A percentile compares a stretch with the other conserved stretches of the same genome.
Evolutionary conservation across 306 rosid species (phyloP).

Genomic region (Prunus fruticosa): DNA sequence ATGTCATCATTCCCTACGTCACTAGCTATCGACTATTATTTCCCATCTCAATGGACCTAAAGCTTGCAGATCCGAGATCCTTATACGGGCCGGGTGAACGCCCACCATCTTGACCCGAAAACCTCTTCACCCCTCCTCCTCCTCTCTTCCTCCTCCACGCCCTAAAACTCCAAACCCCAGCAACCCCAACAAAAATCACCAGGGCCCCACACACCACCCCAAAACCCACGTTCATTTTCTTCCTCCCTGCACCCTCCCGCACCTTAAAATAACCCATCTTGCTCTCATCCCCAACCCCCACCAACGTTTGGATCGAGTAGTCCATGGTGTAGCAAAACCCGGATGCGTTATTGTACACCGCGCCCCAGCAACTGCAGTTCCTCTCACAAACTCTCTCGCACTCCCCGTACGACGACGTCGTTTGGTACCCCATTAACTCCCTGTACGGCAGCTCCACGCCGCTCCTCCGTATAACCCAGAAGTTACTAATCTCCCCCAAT

Average conservation of each 20-base stretch:
- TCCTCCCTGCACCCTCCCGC: slow-evolving; percentile 27
- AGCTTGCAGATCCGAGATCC: slow-evolving; percentile 75
- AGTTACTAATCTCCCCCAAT: slow-evolving; percentile 24
- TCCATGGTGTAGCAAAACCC: slow-evolving; percentile 71
- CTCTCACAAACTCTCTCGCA: slow-evolving; percentile 59
- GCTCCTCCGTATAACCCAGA: slow-evolving; percentile 41
- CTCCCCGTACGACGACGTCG: slow-evolving; percentile 43
- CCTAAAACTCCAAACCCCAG: slow-evolving; percentile 34
- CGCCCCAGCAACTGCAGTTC: slow-evolving; percentile 86
- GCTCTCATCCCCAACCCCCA: slow-evolving; percentile 48
- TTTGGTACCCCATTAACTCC: slow-evolving; percentile 38
- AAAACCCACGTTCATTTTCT: slow-evolving; percentile 17
- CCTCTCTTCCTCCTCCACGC: slow-evolving; percentile 22
- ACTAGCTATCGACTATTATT: slow-evolving; percentile 13
- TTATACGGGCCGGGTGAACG: slow-evolving; percentile 78
- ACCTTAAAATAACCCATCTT: slow-evolving; percentile 84
- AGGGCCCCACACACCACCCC: slow-evolving; percentile 20
- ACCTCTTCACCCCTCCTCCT: slow-evolving; percentile 11
- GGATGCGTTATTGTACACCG: slow-evolving; percentile 49
- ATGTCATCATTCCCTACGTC: slow-evolving; percentile 83
- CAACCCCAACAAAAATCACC: slow-evolving; percentile 17
- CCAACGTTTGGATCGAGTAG: slow-evolving; percentile 54
- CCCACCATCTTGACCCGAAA: slow-evolving; percentile 35
- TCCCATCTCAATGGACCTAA: slow-evolving; percentile 64
- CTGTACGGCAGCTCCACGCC: slow-evolving; percentile 71